Evolutionary conservation across 768 basidiomycete species (phyloP), one percentile per base, ranked within the genome.

Genomic region (Kwoniella bestiolae): DNA sequence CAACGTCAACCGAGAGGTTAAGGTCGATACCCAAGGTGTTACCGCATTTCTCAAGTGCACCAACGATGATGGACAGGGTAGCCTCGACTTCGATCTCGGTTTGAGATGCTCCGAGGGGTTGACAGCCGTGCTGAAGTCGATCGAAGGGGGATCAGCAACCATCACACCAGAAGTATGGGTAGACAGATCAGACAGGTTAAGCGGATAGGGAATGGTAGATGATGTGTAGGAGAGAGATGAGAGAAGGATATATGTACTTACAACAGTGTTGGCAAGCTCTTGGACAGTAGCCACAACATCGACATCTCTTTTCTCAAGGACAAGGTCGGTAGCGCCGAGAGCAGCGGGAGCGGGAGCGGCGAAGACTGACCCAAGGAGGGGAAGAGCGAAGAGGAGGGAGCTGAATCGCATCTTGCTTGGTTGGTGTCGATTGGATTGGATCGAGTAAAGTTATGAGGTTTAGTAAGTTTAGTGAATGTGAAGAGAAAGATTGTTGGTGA

Each of bases 341-440:
- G 45, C 11, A n/a, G 52, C 47, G 11, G 58, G 58, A 31, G 51
- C 56, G 26, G 63, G 63, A 34, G 63, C 65, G 56, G 65, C 50
- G 52, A 67, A 61, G 29, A 53, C 65, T 52, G 65, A 55, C 25
- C 52, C 65, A 23, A 67, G 28, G 29, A 67, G 51, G n/a, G 65
- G 65, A 29, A 67, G 38, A 50, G 65, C 65, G 51, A 67, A 60
- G 41, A 67, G 52, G 25, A 67, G 18, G 34, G 50, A 41, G 26
- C 51, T 55, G 65, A 67, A 60, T 52, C 65, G 58, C 65, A 67
- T 67, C 28, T 31, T 60, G 12, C 21, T 57, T 58, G 21, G 26
- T 52, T 62, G 23, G 60, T 31, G 5, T 56, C 32, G 55, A 25
- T 51, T 46, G 32, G 32, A 28, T 45, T 49, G 41, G 63, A 9